Conservation (phyloP, 345 rosid genomes). For the Eucalyptus pauciflora region DNA sequence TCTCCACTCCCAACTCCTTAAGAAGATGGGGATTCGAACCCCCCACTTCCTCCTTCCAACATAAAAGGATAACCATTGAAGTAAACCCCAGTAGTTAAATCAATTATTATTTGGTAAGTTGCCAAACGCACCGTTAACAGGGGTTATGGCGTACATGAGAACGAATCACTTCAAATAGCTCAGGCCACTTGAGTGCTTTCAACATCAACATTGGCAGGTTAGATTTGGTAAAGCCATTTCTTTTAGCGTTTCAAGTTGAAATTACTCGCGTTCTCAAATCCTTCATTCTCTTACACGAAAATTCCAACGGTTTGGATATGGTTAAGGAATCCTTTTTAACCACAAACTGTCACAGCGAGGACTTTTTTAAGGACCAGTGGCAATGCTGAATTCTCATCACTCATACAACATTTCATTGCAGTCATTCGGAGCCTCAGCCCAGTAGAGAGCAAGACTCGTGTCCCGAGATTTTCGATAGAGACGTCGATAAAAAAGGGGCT, state of each 20-base stretch:
- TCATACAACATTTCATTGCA: neutral
- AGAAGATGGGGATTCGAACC: too few species aligned
- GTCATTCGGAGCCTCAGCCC: neutral
- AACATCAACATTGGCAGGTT: neutral
- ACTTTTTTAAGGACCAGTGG: neutral
- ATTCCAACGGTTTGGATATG: neutral
- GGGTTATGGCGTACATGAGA: neutral
- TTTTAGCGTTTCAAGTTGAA: neutral
- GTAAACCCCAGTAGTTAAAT: too few species aligned
- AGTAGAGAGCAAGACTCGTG: neutral
- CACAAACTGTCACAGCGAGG: neutral
- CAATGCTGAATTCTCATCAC: neutral
- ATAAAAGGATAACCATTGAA: too few species aligned
- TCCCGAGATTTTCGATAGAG: neutral
- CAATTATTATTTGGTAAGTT: too few species aligned
- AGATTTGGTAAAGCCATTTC: neutral
- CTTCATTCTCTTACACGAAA: neutral
- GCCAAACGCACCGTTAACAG: too few species aligned
- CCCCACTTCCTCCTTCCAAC: too few species aligned
- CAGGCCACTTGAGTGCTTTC: neutral
- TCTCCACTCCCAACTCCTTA: fast-evolving
- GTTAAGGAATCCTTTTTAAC: neutral
- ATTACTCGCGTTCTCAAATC: neutral
- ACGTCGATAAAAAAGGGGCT: neutral
- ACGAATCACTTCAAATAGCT: neutral